phyloP scores from a whole-genome alignment of 345 rosid species.

The Gossypium rotundifolium region DNA sequence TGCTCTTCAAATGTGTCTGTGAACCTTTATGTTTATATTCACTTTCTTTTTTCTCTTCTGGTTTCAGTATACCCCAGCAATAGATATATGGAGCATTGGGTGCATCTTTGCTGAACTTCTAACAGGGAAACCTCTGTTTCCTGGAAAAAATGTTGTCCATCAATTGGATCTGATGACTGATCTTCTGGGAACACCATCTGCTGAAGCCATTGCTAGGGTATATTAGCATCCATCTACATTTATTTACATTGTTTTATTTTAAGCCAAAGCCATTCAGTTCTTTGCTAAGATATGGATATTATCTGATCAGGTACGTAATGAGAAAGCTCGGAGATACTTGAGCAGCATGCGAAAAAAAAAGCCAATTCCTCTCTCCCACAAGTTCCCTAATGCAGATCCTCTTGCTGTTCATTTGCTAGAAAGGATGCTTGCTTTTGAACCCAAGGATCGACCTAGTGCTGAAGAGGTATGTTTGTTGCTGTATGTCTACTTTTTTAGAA shows the following conservation, averaged over 20 bases:
- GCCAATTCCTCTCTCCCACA: slow-evolving; percentile 70
- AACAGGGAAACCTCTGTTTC: slow-evolving; percentile 94
- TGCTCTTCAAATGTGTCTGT: background rate
- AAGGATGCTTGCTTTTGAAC: slow-evolving; percentile 91
- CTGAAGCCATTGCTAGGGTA: slow-evolving; percentile 92
- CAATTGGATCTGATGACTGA: slow-evolving; percentile 96
- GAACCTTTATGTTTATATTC: background rate
- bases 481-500: background rate
- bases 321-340: slow-evolving; percentile 90
- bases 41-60: slow-evolving; percentile 7
- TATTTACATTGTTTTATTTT: background rate
- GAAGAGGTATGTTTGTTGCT: slow-evolving; percentile 54
- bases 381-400: slow-evolving; percentile 89
- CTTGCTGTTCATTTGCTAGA: slow-evolving; percentile 86
- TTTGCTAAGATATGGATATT: slow-evolving; percentile 19
- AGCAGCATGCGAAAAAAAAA: slow-evolving; percentile 95
- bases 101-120: slow-evolving; percentile 94
- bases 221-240: slow-evolving; percentile 15
- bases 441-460: slow-evolving; percentile 81
- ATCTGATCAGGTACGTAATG: slow-evolving; percentile 74
- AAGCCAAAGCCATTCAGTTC: background rate
- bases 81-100: slow-evolving; percentile 96
- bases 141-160: slow-evolving; percentile 95
- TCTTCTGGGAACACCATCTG: slow-evolving; percentile 84
- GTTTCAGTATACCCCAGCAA: slow-evolving; percentile 91